These are phyloP conservation scores for Eustoma russellianum DNA, from an alignment of 257 asterid species.

Conservation along the genomic window DNA sequence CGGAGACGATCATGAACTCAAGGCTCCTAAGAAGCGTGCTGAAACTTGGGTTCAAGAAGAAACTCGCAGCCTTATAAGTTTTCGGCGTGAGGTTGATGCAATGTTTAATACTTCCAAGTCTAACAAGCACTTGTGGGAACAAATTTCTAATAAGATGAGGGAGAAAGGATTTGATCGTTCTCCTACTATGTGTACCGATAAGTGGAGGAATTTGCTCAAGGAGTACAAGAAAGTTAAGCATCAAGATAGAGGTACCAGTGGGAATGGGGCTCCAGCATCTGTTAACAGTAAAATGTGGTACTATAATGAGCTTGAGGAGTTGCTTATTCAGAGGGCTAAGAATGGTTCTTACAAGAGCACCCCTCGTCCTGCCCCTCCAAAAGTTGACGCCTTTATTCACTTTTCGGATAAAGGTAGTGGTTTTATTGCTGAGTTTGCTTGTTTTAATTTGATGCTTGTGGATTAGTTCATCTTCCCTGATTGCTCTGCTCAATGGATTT, in stretches of 20 bases:
- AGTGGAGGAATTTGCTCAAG: conserved; percentile 88
- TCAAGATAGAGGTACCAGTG: conserved; percentile 20
- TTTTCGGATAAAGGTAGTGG: conserved; percentile 67
- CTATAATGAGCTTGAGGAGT: conserved; percentile 71
- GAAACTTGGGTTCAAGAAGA: conserved; percentile 92
- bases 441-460: background rate
- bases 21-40: conserved; percentile 67
- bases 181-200: conserved; percentile 90
- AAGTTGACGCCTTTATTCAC: conserved; percentile 72
- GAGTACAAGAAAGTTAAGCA: conserved; percentile 81
- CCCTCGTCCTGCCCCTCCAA: conserved; percentile 20
- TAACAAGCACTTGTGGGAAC: conserved; percentile 82
- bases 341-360: conserved; percentile 41
- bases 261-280: conserved; percentile 29
- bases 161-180: conserved; percentile 86
- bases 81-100: conserved; percentile 61
- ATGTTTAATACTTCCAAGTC: conserved; percentile 79
- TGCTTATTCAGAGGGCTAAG: conserved; percentile 50
- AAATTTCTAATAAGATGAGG: conserved; percentile 78
- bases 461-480: background rate
- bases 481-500: background rate
- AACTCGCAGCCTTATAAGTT: conserved; percentile 51
- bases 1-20: conserved; percentile 37
- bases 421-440: background rate
- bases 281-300: conserved; percentile 32